Base-by-base conservation (phyloP, 1,284 basidiomycete genomes). In the Quambalaria eucalypti region DNA sequence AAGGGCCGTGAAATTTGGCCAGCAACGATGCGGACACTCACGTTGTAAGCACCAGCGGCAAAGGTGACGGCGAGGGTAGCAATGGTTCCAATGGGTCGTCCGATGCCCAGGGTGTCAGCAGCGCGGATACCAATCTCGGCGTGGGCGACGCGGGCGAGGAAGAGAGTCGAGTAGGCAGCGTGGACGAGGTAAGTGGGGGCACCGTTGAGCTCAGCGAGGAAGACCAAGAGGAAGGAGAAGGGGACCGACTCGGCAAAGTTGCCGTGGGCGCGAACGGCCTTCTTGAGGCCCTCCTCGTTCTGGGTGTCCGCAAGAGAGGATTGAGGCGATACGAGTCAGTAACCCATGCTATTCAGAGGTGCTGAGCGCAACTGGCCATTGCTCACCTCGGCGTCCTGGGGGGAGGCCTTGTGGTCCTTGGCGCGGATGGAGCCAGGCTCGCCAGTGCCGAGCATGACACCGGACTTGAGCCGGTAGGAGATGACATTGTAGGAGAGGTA, bases 151-250 rank as follows among this genome's bases (percentile, higher is more conserved):
- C 73, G 69, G 19, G 61, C 57, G 21, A 57, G 54, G 36, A 75
- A 72, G 33, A 75, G 64, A 26, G 70, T 62, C 12, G 66, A 56
- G 68, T 69, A 75, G 33, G 65, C 71, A 33, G 62, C 66, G 56
- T 75, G 73, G 46, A 73, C 71, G 51, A 70, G 66, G 44, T 61
- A 61, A 36, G 73, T 75, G 33, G 73, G 73, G 26, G 73, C 73
- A 54, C 73, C 73, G 64, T 75, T 75, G 48, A 75, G 67, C 61
- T 75, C 73, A 38, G 73, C 71, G 49, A 75, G 65, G 69, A 75
- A 75, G 65, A 75, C 64, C 44, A 74, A 62, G 58, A 65, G 60
- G 59, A 74, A 73, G 26, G 65, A 57, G 36, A 74, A 69, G 48
- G 72, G 73, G 8, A 62, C 61, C 25, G 60, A 59, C 57, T 74